Evolutionary conservation across 2,329 filamentous ascomycete genomes (phyloP), one percentile per base, ranked within the genome.

Genomic region (Aspergillus sp.): DNA sequence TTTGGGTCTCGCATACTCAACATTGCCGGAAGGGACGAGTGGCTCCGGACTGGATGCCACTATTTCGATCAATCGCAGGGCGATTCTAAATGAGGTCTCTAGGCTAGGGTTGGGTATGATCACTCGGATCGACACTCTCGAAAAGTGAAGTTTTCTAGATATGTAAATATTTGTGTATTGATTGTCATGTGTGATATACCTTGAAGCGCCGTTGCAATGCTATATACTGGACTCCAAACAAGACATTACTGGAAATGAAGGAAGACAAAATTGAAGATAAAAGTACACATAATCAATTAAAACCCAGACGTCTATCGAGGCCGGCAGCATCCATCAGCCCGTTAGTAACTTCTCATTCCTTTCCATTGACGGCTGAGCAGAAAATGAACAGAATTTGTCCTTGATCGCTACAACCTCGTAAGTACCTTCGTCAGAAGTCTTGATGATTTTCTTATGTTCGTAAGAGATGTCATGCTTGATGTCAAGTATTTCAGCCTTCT

Each of bases 351-450:
- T 70, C 58, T 76, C 73, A 37, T 68, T 67, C 62, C 79, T 82
- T 52, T 80, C 80, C 55, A 81, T 76, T 40, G 81, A 76, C 63
- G 85, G 83, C 69, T 88, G 84, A 60, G 87, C 93, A 46, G 90
- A 90, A 75, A 96, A 96, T 25, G 91, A 88, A 73, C 95, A 99
- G 78, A 86, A 96, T 69, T 87, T 87, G 76, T 99, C 95, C 81
- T 96, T 96, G 76, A 99, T 96, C 11, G 91, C 89, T 31, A 98
- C 90, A 17, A 99, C 93, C 78, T 99, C 95, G 71, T 99, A 99
- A 64, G 92, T 96, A 50, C 95, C 95, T 81, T 98, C 95, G 71
- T 96, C 90, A 66, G 89, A 92, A 25, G 93, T 92, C 67, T 87
- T 87, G 66, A 98, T 85, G 25, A 86, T 85, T 82, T 96, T 93